Conservation (phyloP, 805 yeast species). For the Monosporozyma yasuniensis region DNA sequence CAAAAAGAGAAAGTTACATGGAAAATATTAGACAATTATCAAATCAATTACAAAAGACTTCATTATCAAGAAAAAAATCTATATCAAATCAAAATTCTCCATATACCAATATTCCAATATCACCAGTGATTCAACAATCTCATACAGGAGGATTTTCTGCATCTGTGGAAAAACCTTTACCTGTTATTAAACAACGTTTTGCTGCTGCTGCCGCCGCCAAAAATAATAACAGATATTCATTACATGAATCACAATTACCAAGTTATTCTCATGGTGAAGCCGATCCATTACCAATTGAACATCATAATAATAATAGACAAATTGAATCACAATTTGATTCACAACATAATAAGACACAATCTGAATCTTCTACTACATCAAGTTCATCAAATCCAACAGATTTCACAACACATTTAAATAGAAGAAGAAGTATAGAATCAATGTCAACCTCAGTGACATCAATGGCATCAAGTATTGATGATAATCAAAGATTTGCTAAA, state of each 20-base stretch:
- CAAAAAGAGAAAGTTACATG: slow-evolving; percentile 12
- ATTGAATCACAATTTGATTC: background rate
- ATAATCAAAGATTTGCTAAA: slow-evolving; percentile 28
- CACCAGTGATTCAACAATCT: too few relatives aligned
- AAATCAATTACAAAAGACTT: slow-evolving; percentile 17
- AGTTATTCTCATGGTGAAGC: background rate
- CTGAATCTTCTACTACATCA: slow-evolving; percentile 1
- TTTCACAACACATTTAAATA: slow-evolving; percentile 23
- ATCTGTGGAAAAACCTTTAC: background rate
- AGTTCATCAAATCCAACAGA: slow-evolving; percentile 27
- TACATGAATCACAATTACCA: slow-evolving; percentile 5
- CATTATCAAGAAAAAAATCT: background rate
- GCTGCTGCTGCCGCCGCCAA: too few relatives aligned
- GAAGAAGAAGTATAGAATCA: slow-evolving; percentile 25
- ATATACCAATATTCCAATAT: background rate
- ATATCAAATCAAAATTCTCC: background rate
- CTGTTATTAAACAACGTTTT: background rate
- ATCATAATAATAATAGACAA: background rate
- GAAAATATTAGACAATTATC: slow-evolving; percentile 26
- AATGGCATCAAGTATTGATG: slow-evolving; percentile 27
- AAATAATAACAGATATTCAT: slow-evolving; percentile 1
- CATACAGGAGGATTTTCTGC: background rate
- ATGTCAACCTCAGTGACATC: slow-evolving; percentile 29
- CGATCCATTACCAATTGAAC: too few relatives aligned
- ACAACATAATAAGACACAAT: background rate